Evolutionary conservation across 306 rosid species (phyloP).

Genomic region (Argentina anserina): DNA sequence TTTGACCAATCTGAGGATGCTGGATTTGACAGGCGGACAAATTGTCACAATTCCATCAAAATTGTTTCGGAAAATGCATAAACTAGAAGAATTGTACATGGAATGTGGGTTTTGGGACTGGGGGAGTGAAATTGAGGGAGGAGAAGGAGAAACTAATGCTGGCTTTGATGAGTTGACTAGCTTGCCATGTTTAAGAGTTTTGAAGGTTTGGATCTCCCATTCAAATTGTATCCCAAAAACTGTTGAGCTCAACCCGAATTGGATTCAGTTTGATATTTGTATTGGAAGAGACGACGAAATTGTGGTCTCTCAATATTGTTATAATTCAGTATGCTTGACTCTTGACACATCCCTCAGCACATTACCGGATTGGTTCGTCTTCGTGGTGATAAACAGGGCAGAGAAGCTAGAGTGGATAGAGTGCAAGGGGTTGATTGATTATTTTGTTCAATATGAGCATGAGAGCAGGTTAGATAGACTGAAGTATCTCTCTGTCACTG

Average conservation of each 20-base stretch:
- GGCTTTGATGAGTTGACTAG: neutral
- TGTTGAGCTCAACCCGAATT: neutral
- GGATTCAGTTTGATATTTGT: neutral
- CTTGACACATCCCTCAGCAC: neutral
- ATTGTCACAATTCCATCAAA: neutral
- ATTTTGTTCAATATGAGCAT: neutral
- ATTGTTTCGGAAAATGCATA: neutral
- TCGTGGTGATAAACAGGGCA: neutral
- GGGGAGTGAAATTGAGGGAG: neutral
- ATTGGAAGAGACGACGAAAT: neutral
- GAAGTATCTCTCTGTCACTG: neutral
- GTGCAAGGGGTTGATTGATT: neutral
- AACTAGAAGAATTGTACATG: neutral
- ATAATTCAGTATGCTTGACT: neutral
- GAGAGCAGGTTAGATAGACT: neutral
- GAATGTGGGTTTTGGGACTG: neutral
- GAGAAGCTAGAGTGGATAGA: neutral
- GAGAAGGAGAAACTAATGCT: neutral
- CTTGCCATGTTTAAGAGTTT: neutral
- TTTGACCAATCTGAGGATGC: neutral
- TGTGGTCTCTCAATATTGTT: neutral
- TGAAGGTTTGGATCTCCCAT: neutral
- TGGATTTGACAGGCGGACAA: neutral
- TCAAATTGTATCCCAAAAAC: neutral
- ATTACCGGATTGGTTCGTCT: neutral